phyloP scores from a whole-genome alignment of 176 grass and related monocot species.

The Oryza coarctata region DNA sequence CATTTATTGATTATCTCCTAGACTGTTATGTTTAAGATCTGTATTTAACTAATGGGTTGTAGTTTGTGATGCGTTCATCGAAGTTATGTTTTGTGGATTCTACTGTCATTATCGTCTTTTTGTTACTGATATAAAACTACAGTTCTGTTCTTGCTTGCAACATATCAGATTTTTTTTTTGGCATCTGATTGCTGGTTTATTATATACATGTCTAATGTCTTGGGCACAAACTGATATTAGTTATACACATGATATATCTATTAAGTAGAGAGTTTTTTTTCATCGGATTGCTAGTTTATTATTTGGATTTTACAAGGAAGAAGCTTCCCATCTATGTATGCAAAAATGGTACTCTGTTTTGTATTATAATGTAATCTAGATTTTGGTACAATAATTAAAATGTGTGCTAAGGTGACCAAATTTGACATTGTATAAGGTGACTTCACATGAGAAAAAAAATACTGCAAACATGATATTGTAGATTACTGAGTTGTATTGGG shows the following conservation, averaged over 20 bases:
- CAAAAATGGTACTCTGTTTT: not conserved
- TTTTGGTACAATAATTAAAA: not conserved
- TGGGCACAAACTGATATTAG: not conserved
- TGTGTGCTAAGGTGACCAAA: too few species aligned
- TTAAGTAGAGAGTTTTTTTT: not conserved
- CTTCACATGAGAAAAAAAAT: not conserved
- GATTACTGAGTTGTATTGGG: too few species aligned
- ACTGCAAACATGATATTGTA: too few species aligned
- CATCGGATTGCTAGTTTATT: not conserved
- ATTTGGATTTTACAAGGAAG: not conserved
- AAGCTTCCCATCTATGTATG: not conserved
- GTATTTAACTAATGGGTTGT: not conserved
- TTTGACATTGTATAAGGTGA: not conserved
- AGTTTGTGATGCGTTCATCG: not conserved
- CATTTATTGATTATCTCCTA: not conserved
- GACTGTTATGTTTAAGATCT: not conserved
- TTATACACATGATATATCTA: not conserved
- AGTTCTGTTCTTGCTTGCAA: not conserved
- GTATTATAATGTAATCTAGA: not conserved
- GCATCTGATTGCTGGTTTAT: too few species aligned
- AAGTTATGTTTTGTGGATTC: not conserved
- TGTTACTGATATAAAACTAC: not conserved
- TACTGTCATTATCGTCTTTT: not conserved
- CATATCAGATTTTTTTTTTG: too few species aligned
- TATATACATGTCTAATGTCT: not conserved